Evolutionary conservation across 192 early-diverging fungal genomes (phyloP), one percentile per base, ranked within the genome.

Genomic region (Bifiguratus adelaidae): DNA sequence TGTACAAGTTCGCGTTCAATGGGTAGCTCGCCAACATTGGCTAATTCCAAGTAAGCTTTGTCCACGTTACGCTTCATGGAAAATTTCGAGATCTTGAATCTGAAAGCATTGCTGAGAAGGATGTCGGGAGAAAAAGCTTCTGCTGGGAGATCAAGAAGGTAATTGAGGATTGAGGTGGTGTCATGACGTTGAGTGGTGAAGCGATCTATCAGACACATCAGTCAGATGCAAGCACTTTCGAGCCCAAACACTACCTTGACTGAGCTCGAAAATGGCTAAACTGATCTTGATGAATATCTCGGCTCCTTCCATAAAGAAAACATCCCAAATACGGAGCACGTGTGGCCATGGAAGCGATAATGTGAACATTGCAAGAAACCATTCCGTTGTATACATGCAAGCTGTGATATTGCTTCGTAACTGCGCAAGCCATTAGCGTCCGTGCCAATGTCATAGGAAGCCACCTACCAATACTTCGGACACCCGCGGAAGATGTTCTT

Each of bases 361-460:
- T 3, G 91, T 95, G 48, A 86, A 97, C 4, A 87, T 56, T 0
- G 94, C 94, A 63, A 97, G 65, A 46, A 95, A 94, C 94, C 94
- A 97, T 25, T 86, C 83, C 3, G 94, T 83, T 21, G 88, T 83
- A 35, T 90, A 97, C 84, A 88, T 92, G 27, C 95, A 58, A 33
- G n/a, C 32, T 33, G 8, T 33, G 8, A 9, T 33, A 9, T n/a
- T n/a, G n/a, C 32, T n/a, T 33, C 8, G 8, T n/a, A n/a, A 33
- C 32, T n/a, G 32, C 32, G 32, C 32, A 33, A 33, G 32, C 32
- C 8, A 33, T 9, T 33, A 8, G 37, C n/a, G n/a, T n/a, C n/a
- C n/a, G n/a, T n/a, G n/a, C n/a, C n/a, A n/a, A n/a, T n/a, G n/a
- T n/a, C n/a, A n/a, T n/a, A 15, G 18, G 7, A 5, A 13, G 4